These are phyloP conservation scores for Cystobasidium ongulense DNA, from an alignment of 768 basidiomycete genomes.

Conservation along the genomic window DNA sequence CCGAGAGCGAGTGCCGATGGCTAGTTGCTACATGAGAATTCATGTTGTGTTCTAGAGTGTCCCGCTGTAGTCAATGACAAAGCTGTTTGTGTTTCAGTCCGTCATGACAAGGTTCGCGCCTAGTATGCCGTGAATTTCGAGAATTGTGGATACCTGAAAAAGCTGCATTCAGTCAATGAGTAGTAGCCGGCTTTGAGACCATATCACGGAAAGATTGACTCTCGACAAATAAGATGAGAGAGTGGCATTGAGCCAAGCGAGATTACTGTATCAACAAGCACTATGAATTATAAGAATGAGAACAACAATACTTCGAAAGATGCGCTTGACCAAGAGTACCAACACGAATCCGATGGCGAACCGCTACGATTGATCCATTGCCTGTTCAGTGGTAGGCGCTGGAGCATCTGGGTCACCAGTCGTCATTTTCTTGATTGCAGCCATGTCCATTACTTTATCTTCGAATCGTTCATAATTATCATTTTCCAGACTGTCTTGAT, in stretches of 20 bases:
- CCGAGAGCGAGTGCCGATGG: too few species aligned
- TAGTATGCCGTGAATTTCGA: too few species aligned
- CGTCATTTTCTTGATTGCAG: constrained; percentile 16
- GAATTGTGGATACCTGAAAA: too few species aligned
- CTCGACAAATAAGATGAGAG: too few species aligned
- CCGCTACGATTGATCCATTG: neutral
- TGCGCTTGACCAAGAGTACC: neutral
- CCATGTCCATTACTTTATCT: constrained; percentile 28
- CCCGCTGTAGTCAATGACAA: too few species aligned
- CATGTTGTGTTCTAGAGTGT: too few species aligned
- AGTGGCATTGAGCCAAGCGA: neutral
- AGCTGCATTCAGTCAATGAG: too few species aligned
- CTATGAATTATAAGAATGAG: neutral
- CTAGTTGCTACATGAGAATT: too few species aligned
- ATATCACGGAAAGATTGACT: too few species aligned
- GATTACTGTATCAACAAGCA: neutral
- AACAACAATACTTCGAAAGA: neutral
- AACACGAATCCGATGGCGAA: neutral
- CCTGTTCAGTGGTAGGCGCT: neutral
- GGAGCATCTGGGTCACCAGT: neutral
- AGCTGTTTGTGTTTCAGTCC: too few species aligned
- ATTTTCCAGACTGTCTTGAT: constrained; percentile 32
- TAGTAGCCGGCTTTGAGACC: too few species aligned
- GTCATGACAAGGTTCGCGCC: too few species aligned
- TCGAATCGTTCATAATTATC: constrained; percentile 38